These are phyloP conservation scores for Rosa rugosa DNA, from an alignment of 306 rosid species.

Conservation along the genomic window DNA sequence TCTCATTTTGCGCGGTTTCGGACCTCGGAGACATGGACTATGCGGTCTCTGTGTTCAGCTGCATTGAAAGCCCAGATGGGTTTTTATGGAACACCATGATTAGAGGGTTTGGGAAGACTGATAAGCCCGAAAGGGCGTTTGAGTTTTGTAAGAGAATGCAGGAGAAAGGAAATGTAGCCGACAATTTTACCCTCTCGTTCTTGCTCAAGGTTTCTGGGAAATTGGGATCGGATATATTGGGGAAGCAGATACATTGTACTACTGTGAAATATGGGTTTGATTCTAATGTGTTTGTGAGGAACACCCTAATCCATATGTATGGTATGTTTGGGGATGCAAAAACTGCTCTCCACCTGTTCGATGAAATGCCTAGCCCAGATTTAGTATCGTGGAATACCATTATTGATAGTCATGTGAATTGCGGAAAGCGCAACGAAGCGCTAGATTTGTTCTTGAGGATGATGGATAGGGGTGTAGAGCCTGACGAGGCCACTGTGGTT, in stretches of 20 bases:
- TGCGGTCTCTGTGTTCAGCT: conserved; percentile 47
- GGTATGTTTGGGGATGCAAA: conserved; percentile 46
- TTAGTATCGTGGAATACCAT: conserved; percentile 78
- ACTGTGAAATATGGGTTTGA: conserved; percentile 49
- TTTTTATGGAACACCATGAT: conserved; percentile 75
- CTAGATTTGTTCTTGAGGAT: conserved; percentile 48
- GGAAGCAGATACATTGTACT: conserved; percentile 54
- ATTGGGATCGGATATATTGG: conserved; percentile 40
- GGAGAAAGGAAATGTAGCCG: conserved; percentile 24
- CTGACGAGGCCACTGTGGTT: conserved; percentile 61
- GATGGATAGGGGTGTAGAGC: conserved; percentile 44
- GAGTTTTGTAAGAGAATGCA: conserved; percentile 53
- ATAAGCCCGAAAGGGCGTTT: conserved; percentile 41
- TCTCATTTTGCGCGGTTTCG: conserved; percentile 50
- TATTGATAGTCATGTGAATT: conserved; percentile 45
- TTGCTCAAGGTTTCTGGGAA: conserved; percentile 51
- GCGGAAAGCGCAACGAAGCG: conserved; percentile 44
- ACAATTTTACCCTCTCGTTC: conserved; percentile 70
- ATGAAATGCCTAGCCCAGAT: conserved; percentile 48
- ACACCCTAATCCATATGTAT: conserved; percentile 70
- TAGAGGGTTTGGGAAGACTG: conserved; percentile 59
- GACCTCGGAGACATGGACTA: conserved; percentile 46
- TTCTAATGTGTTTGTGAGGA: conserved; percentile 56
- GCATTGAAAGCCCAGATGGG: conserved; percentile 52
- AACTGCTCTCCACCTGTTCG: conserved; percentile 59